phyloP scores from a whole-genome alignment of 169 alveolate genomes.

The Plasmodium chabaudi region DNA sequence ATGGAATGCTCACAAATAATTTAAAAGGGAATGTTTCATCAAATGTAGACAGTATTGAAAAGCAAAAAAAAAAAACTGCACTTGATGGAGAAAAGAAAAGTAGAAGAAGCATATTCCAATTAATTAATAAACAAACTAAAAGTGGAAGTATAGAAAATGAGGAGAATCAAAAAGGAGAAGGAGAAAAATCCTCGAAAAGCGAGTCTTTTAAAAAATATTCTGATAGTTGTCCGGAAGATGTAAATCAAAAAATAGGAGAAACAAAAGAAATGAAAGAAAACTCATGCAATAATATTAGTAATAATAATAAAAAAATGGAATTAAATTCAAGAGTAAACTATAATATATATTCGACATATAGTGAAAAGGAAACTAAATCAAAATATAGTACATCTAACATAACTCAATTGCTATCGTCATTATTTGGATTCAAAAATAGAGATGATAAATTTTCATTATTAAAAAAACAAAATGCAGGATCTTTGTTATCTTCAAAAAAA shows the following conservation, averaged over 20 bases:
- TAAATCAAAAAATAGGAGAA: neutral
- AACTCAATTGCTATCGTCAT: conserved; percentile 60
- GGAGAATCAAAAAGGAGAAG: neutral
- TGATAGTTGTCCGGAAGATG: neutral
- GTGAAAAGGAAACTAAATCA: conserved; percentile 58
- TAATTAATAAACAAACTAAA: neutral
- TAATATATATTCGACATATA: conserved; percentile 33
- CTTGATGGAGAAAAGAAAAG: neutral
- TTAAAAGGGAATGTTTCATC: too few relatives aligned
- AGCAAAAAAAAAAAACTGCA: neutral
- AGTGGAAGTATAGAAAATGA: neutral
- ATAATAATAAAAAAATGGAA: conserved; percentile 23
- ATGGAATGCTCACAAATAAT: too few relatives aligned
- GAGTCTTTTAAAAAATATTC: neutral
- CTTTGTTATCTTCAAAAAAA: conserved; percentile 40
- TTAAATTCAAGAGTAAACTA: conserved; percentile 42
- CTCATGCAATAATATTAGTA: neutral
- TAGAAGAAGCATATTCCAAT: neutral
- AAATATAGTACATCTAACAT: conserved; percentile 68
- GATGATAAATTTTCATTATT: conserved; percentile 64
- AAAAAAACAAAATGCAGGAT: conserved; percentile 48
- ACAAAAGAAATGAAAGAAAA: neutral
- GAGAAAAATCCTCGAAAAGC: neutral
- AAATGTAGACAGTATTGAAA: neutral
- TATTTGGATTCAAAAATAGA: conserved; percentile 68